Percentiles rank a stretch among this genome's conserved stretches.
phyloP scores from a whole-genome alignment of 2,329 filamentous ascomycete species.

The Neopestalotiopsis rosae region DNA sequence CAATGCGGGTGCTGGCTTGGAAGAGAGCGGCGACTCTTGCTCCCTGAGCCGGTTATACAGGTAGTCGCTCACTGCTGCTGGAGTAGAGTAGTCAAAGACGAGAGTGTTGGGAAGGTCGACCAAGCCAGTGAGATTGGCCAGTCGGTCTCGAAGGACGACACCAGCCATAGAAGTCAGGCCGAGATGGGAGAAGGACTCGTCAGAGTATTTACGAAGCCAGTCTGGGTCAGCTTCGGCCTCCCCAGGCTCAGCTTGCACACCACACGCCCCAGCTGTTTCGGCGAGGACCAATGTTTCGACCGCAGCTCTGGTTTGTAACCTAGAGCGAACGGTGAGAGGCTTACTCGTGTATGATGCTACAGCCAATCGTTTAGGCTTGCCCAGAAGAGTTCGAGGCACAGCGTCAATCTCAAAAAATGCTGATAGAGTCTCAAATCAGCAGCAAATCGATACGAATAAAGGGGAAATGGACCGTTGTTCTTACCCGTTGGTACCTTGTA shows the following conservation, averaged over 20 bases:
- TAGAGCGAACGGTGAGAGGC: constrained; percentile 12
- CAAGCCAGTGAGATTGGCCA: constrained; percentile 16
- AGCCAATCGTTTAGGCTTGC: constrained; percentile 12
- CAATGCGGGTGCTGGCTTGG: background rate
- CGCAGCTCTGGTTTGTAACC: constrained; percentile 2
- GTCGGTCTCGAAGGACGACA: constrained; percentile 14
- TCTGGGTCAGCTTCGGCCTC: constrained; percentile 7
- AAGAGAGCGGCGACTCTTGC: background rate
- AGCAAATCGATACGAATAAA: background rate
- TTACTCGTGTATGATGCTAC: constrained; percentile 6
- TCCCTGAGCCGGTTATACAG: constrained; percentile 6
- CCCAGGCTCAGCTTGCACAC: constrained; percentile 13
- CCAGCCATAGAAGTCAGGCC: constrained; percentile 14
- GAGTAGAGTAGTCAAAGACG: constrained; percentile 14
- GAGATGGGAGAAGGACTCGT: constrained; percentile 1
- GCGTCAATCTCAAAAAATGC: constrained; percentile 13
- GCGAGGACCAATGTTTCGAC: constrained; percentile 13
- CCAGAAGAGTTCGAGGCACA: constrained; percentile 10
- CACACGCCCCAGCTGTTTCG: constrained; percentile 12
- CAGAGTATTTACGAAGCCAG: constrained; percentile 7
- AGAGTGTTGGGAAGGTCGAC: constrained; percentile 9
- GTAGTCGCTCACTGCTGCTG: constrained; percentile 10
- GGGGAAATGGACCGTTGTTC: background rate
- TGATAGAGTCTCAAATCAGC: background rate
- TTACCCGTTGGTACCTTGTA: constrained; percentile 14